phyloP scores from a whole-genome alignment of 2,329 filamentous ascomycete genomes.

The Thielaviopsis musarum region DNA sequence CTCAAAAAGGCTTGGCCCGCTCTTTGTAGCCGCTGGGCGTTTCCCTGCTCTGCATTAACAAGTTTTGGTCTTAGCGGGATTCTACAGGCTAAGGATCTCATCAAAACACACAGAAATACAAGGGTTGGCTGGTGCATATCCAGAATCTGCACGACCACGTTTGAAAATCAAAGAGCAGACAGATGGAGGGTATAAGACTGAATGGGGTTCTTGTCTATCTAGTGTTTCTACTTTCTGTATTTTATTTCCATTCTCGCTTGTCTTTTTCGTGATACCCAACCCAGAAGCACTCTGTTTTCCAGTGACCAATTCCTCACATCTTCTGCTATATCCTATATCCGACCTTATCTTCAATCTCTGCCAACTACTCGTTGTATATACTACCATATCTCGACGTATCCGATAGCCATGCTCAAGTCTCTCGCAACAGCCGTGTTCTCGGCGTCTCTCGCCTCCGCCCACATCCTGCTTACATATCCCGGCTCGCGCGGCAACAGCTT shows the following conservation, averaged over 20 bases:
- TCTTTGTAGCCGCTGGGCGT: not conserved
- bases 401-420: constrained; percentile 18
- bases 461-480: constrained; percentile 48
- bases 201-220: not conserved
- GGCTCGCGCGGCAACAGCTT: constrained; percentile 51
- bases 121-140: not conserved
- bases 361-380: too few species aligned
- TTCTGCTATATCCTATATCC: not conserved
- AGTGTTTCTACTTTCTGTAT: not conserved
- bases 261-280: not conserved
- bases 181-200: not conserved
- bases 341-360: not conserved
- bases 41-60: not conserved
- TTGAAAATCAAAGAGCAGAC: not conserved
- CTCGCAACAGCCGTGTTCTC: constrained; percentile 15
- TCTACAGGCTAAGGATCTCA: not conserved
- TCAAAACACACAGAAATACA: too few species aligned
- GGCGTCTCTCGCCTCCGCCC: constrained; percentile 17
- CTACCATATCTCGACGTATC: too few species aligned
- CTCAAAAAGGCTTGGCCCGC: too few species aligned
- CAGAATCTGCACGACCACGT: not conserved
- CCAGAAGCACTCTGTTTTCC: not conserved
- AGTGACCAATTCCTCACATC: not conserved
- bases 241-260: not conserved
- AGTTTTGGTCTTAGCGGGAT: not conserved